Conservation (phyloP, 2,329 filamentous ascomycete species). For the Fusarium temperatum region DNA sequence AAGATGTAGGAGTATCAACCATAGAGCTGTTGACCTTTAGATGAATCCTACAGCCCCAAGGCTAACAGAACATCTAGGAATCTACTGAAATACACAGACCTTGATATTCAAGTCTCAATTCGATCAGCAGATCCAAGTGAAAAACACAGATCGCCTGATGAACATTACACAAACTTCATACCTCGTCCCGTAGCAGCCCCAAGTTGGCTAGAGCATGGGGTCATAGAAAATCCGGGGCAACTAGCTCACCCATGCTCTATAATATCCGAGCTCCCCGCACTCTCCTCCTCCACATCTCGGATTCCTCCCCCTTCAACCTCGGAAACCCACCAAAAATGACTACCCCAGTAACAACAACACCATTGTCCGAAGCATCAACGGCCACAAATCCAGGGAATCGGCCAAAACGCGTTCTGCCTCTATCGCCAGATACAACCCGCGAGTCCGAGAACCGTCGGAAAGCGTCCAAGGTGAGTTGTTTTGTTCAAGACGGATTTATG, state of each 20-base stretch:
- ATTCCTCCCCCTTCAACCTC: conserved; percentile 22
- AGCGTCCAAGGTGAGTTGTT: background rate
- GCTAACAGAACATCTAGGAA: fast-evolving
- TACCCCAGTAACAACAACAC: conserved; percentile 14
- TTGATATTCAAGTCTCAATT: background rate
- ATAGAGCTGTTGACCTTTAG: fast-evolving
- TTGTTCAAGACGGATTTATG: background rate
- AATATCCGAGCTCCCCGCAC: conserved; percentile 7
- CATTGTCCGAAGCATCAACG: conserved; percentile 26
- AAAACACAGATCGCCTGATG: background rate
- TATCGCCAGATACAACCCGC: conserved; percentile 16
- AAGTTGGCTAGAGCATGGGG: background rate
- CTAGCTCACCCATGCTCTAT: background rate
- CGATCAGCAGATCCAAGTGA: background rate
- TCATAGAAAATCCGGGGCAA: background rate
- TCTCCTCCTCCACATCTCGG: background rate
- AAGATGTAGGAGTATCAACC: fast-evolving
- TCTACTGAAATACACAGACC: fast-evolving
- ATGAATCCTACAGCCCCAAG: fast-evolving
- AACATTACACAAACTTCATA: background rate
- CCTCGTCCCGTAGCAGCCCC: background rate
- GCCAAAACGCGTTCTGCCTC: conserved; percentile 13
- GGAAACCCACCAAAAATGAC: conserved; percentile 18
- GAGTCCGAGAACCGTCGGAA: conserved; percentile 34
- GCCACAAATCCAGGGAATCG: background rate